A percentile compares a stretch with the other conserved stretches of the same genome.
phyloP scores from a whole-genome alignment of 1,284 basidiomycete genomes.

The Leccinum cinnamomeum region DNA sequence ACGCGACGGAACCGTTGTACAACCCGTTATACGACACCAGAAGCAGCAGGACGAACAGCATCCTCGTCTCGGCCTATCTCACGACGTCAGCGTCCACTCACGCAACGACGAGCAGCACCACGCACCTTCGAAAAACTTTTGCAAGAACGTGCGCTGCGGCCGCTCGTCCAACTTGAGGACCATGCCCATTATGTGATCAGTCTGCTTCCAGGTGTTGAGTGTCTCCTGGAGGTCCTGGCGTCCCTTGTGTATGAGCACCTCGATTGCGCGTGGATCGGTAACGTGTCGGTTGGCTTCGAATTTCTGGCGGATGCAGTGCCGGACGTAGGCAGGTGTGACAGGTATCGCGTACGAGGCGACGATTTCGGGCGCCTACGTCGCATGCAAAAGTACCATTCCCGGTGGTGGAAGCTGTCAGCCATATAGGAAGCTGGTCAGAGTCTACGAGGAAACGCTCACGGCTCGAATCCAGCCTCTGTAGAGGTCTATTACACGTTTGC shows the following conservation, averaged over 20 bases:
- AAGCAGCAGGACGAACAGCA: conserved; percentile 51
- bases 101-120: conserved; percentile 14
- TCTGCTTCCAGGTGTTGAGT: conserved; percentile 92
- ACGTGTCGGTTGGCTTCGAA: conserved; percentile 89
- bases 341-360: conserved; percentile 83
- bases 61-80: conserved; percentile 56
- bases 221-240: conserved; percentile 93
- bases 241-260: conserved; percentile 86
- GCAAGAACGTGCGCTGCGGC: conserved; percentile 69
- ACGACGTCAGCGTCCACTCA: conserved; percentile 1
- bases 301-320: conserved; percentile 81
- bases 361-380: conserved; percentile 83
- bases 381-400: neutral
- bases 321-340: conserved; percentile 78
- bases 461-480: conserved; percentile 94
- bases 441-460: conserved; percentile 47
- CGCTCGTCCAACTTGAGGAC: conserved; percentile 52
- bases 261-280: conserved; percentile 81
- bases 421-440: neutral
- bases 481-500: conserved; percentile 70
- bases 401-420: neutral
- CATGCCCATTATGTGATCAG: conserved; percentile 71
- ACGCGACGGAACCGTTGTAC: neutral
- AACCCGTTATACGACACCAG: conserved; percentile 38
- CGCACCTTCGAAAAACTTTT: conserved; percentile 84